Evolutionary conservation across 1,139 yeast genomes (phyloP), one percentile per base, ranked within the genome.

Genomic region (Wickerhamomyces sp.): DNA sequence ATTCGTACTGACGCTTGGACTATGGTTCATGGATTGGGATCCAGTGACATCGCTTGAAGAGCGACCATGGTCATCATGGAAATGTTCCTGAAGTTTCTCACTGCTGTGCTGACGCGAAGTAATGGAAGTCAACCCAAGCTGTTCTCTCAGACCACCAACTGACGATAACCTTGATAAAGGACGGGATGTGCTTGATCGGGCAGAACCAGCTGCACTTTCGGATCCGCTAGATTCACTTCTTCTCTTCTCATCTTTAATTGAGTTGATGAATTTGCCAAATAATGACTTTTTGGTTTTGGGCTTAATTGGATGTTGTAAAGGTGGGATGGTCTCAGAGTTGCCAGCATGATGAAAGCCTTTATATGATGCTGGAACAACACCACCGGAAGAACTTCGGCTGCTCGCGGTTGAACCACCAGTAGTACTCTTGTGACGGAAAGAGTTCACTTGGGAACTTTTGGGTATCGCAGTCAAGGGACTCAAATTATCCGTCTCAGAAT

Each of bases 271-370:
- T 54, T 76, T 76, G 4, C 79, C 79, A 42, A 76, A 65, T 36
- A 77, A 60, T 3, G 75, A 66, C 41, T 72, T 69, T 59, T 73
- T 65, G 0, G 55, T 43, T 29, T 53, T 54, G 2, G 81, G 81
- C 39, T 58, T 75, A 15, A 76, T 71, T 2, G 82, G 81, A 23
- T 73, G 77, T 11, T 66, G 56, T 39, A 75, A 65, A 1, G 82
- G 81, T 1, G 83, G 81, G 1, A 73, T 60, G 37, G 71, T 71
- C 33, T 65, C 68, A 31, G 66, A 63, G 29, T 64, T 55, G 34
- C 65, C 65, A 37, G 67, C 65, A 37, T 69, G 70, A 55, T 77
- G 82, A 60, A 78, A 74, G 2, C 83, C 83, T 45, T 65, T 68
- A 54, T 77, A 76, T 41, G 67, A 58, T 57, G 63, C 36, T 3